Conservation (phyloP, 495 filamentous ascomycete species). For the Corynascus novoguineensis region DNA sequence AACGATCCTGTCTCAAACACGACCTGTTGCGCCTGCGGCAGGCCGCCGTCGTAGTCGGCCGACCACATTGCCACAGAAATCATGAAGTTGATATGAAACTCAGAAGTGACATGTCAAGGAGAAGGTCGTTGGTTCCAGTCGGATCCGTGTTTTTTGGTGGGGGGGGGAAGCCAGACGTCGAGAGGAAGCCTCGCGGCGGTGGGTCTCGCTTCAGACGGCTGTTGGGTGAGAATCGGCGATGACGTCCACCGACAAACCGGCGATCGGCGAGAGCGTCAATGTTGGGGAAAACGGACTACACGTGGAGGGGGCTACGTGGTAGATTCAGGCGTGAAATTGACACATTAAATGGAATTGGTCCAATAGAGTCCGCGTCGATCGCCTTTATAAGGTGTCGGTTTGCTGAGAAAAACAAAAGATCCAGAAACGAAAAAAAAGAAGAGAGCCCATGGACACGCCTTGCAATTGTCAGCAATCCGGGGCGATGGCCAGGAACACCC, state of each 20-base stretch:
- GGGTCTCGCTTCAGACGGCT: slow-evolving; percentile 3
- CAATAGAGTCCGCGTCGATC: not conserved
- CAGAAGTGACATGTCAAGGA: slow-evolving; percentile 26
- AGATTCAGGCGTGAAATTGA: not conserved
- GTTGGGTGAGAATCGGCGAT: not conserved
- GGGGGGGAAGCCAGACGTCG: too few relatives aligned
- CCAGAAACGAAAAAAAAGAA: not conserved
- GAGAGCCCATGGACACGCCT: not conserved
- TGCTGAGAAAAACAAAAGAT: not conserved
- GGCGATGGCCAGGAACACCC: slow-evolving; percentile 12
- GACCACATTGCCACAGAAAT: slow-evolving; percentile 29
- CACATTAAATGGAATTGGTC: not conserved
- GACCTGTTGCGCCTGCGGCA: slow-evolving; percentile 34
- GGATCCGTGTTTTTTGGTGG: not conserved
- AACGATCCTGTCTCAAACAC: slow-evolving; percentile 49
- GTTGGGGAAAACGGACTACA: not conserved
- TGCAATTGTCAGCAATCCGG: slow-evolving; percentile 17
- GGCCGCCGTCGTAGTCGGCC: slow-evolving; percentile 20
- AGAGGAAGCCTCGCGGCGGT: not conserved
- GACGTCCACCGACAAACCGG: not conserved
- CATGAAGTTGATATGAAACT: slow-evolving; percentile 3
- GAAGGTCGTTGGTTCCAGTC: not conserved
- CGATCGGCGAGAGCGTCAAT: not conserved
- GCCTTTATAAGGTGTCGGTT: not conserved
- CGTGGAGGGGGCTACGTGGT: not conserved